phyloP scores from a whole-genome alignment of 768 basidiomycete genomes.

The Lactarius deliciosus region DNA sequence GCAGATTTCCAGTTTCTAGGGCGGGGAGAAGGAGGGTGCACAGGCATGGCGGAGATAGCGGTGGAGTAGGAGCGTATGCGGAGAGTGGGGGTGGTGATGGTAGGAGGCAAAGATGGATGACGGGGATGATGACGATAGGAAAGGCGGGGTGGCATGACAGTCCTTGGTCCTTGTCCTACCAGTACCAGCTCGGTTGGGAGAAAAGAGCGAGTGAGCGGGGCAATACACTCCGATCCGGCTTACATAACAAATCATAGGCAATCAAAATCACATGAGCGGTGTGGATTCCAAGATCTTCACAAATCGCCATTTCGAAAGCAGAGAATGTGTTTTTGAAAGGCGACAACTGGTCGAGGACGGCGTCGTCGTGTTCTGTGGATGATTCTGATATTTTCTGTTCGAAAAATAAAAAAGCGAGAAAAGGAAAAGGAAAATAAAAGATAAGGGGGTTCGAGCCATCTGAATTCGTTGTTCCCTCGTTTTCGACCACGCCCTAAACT shows the following conservation, averaged over 20 bases:
- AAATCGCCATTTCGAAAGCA: background rate
- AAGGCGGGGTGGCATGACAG: background rate
- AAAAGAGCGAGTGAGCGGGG: background rate
- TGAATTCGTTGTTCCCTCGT: conserved; percentile 8
- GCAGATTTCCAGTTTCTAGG: conserved; percentile 69
- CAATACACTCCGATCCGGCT: background rate
- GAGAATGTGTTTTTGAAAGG: background rate
- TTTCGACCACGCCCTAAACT: conserved; percentile 5
- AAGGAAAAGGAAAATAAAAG: background rate
- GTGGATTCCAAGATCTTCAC: conserved; percentile 1
- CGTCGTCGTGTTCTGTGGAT: background rate
- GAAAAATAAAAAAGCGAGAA: too few relatives aligned
- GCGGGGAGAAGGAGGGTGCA: conserved; percentile 33
- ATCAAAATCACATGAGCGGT: conserved; percentile 1
- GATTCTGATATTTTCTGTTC: background rate
- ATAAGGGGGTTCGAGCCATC: background rate
- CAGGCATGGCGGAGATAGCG: background rate
- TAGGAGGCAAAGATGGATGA: background rate
- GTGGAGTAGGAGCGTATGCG: background rate
- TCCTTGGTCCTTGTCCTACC: background rate
- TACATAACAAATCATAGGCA: background rate
- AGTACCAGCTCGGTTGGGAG: background rate
- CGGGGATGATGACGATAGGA: background rate
- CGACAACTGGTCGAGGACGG: background rate
- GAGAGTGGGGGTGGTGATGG: background rate